Evolutionary conservation across 176 grass and related monocot genomes (phyloP).

Genomic region (Panicum miliaceum): DNA sequence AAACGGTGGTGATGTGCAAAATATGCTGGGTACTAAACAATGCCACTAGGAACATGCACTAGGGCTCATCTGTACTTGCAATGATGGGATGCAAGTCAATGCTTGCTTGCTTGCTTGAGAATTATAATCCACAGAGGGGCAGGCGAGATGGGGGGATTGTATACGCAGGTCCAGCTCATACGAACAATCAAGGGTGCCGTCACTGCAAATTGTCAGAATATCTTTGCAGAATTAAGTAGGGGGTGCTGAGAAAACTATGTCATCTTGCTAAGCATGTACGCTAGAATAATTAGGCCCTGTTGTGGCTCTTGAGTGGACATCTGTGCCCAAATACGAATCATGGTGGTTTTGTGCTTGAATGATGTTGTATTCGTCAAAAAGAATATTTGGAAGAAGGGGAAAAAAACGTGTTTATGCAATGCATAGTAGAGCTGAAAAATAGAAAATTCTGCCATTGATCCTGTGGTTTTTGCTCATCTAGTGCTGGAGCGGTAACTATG

Average conservation of each 20-base stretch:
- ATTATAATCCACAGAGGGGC: conserved; percentile 39
- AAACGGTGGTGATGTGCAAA: conserved; percentile 42
- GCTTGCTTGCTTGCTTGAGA: conserved; percentile 36
- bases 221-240: conserved; percentile 42
- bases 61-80: conserved; percentile 44
- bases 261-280: neutral
- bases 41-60: conserved; percentile 48
- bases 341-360: neutral
- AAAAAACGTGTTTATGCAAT: neutral
- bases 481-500: too few relatives aligned
- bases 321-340: too few relatives aligned
- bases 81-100: conserved; percentile 65
- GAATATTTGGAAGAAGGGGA: too few relatives aligned
- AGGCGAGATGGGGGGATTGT: conserved; percentile 40
- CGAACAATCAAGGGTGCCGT: conserved; percentile 21
- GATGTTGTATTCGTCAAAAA: neutral
- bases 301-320: too few relatives aligned
- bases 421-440: neutral
- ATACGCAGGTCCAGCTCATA: conserved; percentile 55
- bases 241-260: conserved; percentile 10
- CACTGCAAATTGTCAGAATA: conserved; percentile 60
- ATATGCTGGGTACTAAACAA: conserved; percentile 34
- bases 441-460: neutral
- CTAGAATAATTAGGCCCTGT: too few relatives aligned
- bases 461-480: too few relatives aligned